phyloP scores from a whole-genome alignment of 768 basidiomycete genomes.

The Astraeus odoratus region DNA sequence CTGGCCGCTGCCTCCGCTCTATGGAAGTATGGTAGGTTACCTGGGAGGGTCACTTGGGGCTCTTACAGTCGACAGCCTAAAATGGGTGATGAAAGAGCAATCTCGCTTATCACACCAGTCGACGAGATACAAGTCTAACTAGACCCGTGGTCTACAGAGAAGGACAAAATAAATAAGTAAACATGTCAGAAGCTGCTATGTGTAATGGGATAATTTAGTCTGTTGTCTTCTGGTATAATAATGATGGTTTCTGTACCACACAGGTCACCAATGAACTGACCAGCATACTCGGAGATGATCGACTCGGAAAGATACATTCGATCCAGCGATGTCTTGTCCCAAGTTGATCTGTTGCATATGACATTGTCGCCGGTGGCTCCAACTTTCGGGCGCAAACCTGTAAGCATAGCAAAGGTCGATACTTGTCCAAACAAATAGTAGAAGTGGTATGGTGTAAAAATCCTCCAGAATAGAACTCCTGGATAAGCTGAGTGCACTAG shows the following conservation, averaged over 20 bases:
- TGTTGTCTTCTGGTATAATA: constrained; percentile 8
- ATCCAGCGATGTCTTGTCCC: constrained; percentile 65
- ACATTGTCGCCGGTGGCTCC: background rate
- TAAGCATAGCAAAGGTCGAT: too few relatives aligned
- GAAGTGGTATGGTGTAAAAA: too few relatives aligned
- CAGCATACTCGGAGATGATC: constrained; percentile 81
- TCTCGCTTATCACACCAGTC: constrained; percentile 12
- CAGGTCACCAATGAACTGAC: constrained; percentile 77
- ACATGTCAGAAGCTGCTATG: too few relatives aligned
- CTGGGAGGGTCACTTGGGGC: constrained; percentile 52
- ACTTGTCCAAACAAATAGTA: too few relatives aligned
- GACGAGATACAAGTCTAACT: constrained; percentile 19
- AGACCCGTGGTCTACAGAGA: constrained; percentile 1
- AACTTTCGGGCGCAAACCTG: too few relatives aligned
- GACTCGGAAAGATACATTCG: constrained; percentile 56
- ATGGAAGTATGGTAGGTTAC: constrained; percentile 65
- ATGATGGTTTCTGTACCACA: constrained; percentile 27
- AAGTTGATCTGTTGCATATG: constrained; percentile 55
- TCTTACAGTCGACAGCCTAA: constrained; percentile 37
- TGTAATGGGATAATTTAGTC: background rate
- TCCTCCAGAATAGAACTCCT: too few relatives aligned
- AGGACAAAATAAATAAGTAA: background rate
- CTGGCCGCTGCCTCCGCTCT: constrained; percentile 77
- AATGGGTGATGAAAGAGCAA: constrained; percentile 35
- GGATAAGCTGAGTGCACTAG: too few relatives aligned